Evolutionary conservation across 306 rosid genomes (phyloP).

Genomic region (Sicyos edulis): DNA sequence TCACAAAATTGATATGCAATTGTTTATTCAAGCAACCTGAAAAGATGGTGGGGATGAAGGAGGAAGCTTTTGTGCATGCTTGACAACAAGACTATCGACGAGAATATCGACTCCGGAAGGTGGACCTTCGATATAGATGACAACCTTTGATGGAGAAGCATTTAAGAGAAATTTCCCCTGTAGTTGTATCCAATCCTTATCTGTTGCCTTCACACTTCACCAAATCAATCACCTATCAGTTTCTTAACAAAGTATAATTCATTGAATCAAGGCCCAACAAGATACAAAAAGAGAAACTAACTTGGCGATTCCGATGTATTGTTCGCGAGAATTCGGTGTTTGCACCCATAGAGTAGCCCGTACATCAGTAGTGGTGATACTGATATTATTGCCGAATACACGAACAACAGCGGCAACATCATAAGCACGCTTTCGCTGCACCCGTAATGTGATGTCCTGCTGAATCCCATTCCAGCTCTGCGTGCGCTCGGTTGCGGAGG

Average conservation of each 20-base stretch:
- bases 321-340: constrained; percentile 62
- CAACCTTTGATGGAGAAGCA: constrained; percentile 66
- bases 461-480: constrained; percentile 92
- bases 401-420: constrained; percentile 66
- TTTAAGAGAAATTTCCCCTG: constrained; percentile 88
- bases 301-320: constrained; percentile 83
- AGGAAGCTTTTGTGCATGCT: constrained; percentile 68
- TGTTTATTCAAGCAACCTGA: constrained; percentile 44
- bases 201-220: constrained; percentile 82
- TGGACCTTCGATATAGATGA: constrained; percentile 87
- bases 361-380: constrained; percentile 59
- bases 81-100: constrained; percentile 57
- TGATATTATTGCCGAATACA: constrained; percentile 71
- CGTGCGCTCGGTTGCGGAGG: constrained; percentile 68
- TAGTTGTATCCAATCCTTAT: constrained; percentile 77
- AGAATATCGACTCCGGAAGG: constrained; percentile 84
- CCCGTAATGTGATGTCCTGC: constrained; percentile 80
- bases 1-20: neutral
- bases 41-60: constrained; percentile 63
- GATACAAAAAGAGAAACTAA: constrained; percentile 31
- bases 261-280: neutral
- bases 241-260: neutral
- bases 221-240: constrained; percentile 28
- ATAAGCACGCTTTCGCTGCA: constrained; percentile 78
- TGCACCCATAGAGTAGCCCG: constrained; percentile 79